A percentile compares a stretch with the other conserved stretches of the same genome.
Evolutionary conservation across 2,329 filamentous ascomycete genomes (phyloP).

Genomic region (Pseudonectria foliicola): DNA sequence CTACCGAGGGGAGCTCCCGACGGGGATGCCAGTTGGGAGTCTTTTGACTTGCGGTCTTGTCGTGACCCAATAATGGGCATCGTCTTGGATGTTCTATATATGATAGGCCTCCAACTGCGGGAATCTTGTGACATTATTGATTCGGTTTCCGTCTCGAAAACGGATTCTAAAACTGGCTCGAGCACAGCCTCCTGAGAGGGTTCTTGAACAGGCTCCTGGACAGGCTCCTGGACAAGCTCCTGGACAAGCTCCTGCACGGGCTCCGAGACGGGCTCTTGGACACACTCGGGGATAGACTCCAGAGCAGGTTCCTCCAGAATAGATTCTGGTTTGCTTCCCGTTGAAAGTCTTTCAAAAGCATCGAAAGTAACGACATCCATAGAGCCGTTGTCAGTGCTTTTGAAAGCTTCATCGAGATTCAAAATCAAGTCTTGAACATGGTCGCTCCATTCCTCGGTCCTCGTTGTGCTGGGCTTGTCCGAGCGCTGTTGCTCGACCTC

Average conservation of each 20-base stretch:
- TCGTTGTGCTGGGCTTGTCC: slow-evolving; percentile 10
- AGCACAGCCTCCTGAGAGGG: no score
- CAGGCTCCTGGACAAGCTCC: no score
- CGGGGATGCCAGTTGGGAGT: slow-evolving; percentile 6
- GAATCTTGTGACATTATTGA: no score
- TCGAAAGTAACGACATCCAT: slow-evolving; percentile 27
- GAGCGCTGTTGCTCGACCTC: neutral
- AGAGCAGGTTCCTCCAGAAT: no score
- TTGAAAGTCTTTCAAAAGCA: slow-evolving; percentile 7
- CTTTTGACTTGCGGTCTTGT: slow-evolving; percentile 8
- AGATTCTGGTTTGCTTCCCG: slow-evolving; percentile 9
- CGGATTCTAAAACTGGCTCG: no score
- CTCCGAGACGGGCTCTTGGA: no score
- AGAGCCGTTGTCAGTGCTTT: slow-evolving; percentile 35
- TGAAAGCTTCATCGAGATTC: slow-evolving; percentile 45
- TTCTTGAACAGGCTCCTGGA: no score
- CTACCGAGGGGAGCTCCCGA: slow-evolving; percentile 15
- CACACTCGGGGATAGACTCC: no score
- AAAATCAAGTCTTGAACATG: slow-evolving; percentile 39
- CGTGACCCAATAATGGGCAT: slow-evolving; percentile 17
- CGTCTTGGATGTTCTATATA: slow-evolving; percentile 13
- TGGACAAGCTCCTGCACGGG: no score
- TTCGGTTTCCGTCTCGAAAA: no score
- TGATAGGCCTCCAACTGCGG: no score
- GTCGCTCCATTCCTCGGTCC: slow-evolving; percentile 22